Base-by-base conservation (phyloP, 106 monocot genomes). In the Triglochin maritima region DNA sequence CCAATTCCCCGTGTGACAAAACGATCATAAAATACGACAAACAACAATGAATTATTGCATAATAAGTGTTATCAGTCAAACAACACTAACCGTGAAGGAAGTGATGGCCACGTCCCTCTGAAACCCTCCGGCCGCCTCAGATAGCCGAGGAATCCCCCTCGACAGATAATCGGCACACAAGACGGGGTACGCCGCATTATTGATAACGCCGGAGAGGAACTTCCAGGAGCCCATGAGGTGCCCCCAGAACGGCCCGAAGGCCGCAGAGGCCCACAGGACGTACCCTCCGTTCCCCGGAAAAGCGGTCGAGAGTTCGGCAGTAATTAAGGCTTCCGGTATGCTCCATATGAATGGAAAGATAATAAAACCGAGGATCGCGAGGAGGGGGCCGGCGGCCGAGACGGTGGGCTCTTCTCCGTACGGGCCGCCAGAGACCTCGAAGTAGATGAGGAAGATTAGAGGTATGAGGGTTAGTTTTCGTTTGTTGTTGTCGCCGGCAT, bases 201-300 rank as follows among this genome's bases (percentile, higher is more conserved):
- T 88, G 78, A 93, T 84, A 49, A 81, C 82, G 57, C 88, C 88
- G 71, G 79, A 79, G 66, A 93, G 83, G 79, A 83, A 88, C 75
- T 89, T 88, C 83, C 86, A 89, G 17, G 81, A 74, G 17, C 84
- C 84, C 87, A 94, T 85, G 9, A 94, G 66, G 59, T 80, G 80
- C 4, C 82, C 94, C 9, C 70, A 17, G 72, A 76, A 79, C 1
- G 83, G 79, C 49, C 83, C 75, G 56, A 83, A 73, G 6, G 83
- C 74, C 5, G 49, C 53, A 29, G 74, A 11, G 56, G 55, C 65
- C 82, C 78, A 82, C 12, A 74, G 56, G 13, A 83, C 74, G 55
- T 75, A 79, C 5, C 79, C 79, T 3, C 71, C 71, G 15, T 79
- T 69, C 3, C 65, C 79, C 0, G 79, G 79, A 47, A 71, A 70